These are phyloP conservation scores for Miscanthus lutarioriparius DNA, from an alignment of 176 grass and related monocot genomes.

Conservation along the genomic window DNA sequence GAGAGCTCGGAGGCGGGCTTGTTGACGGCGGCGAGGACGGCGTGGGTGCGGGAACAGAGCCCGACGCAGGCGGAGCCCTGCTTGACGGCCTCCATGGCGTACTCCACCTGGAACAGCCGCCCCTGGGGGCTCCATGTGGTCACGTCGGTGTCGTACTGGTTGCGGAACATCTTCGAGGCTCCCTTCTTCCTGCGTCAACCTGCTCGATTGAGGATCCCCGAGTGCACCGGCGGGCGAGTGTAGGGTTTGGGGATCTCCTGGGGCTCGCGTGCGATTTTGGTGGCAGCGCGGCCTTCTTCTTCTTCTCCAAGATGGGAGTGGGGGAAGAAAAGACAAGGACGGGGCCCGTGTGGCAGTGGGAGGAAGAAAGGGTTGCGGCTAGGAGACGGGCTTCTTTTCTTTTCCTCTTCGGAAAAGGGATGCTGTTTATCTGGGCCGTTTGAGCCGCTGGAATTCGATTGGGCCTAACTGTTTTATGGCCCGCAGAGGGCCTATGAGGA, in stretches of 20 bases:
- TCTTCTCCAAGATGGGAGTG: neutral
- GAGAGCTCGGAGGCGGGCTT: conserved; percentile 88
- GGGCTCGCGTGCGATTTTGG: neutral
- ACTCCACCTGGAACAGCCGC: conserved; percentile 97
- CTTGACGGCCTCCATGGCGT: conserved; percentile 99
- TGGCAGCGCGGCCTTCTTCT: neutral
- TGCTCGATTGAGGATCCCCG: too few relatives aligned
- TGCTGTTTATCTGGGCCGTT: neutral
- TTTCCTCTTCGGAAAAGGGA: neutral
- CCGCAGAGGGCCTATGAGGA: neutral
- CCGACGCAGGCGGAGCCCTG: conserved; percentile 90
- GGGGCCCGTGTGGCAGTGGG: neutral
- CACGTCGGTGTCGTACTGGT: neutral
- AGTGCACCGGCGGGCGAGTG: neutral
- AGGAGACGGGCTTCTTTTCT: neutral
- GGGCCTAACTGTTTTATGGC: neutral
- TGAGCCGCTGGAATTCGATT: neutral
- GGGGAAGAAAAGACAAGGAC: neutral
- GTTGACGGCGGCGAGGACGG: conserved; percentile 75
- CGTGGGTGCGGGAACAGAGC: conserved; percentile 68
- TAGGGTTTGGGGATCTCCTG: neutral
- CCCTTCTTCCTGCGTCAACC: too few relatives aligned
- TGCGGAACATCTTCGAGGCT: neutral
- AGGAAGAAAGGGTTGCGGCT: neutral
- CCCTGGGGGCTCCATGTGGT: conserved; percentile 47